Base-by-base conservation (phyloP, 139 green algal species). In the Ettlia oleoabundans region DNA sequence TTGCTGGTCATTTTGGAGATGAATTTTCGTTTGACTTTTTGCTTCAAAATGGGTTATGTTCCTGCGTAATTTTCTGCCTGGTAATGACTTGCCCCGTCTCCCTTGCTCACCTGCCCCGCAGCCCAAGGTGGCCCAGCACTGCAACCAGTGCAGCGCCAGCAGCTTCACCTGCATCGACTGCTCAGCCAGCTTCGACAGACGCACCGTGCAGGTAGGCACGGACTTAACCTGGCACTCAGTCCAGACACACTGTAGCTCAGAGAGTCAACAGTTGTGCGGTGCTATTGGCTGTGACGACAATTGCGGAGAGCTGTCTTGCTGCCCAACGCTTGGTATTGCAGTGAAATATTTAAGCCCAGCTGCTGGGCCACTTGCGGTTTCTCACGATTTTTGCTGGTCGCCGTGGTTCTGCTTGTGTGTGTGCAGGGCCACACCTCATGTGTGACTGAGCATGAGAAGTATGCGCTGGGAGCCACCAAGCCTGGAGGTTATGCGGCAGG, bases 371-470 rank as follows among this genome's bases (percentile, higher is more conserved):
- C 30, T 43, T 37, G 13, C 76, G 64, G 10, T 61, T 10, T 37
- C 30, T 70, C 0, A 13, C 4, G 33, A 22, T 15, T 28, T 65
- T 5, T 5, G 5, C 18, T 65, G 55, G 18, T 62, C 24, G 35
- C 28, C 62, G n/a, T n/a, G n/a, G n/a, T n/a, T n/a, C n/a, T 26
- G 41, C 3, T 13, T 32, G 28, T 69, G 37, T 13, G 21, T 8
- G 30, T 87, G 62, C 86, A 95, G 88, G 41, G 53, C 32, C 95
- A 98, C 87, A 94, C 78, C 21, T 82, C 42, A 0, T 98, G 95
- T 76, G 95, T 98, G 2, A 96, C 93, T 0, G 96, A 98, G 84
- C 91, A 96, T 47, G 90, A 98, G n/a, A 98, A 98, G 88, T 98
- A 98, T 72, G 93, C 93, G 0, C 73, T 94, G 43, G 92, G 91